These are phyloP conservation scores for Cyberlindnera meyerae DNA, from an alignment of 805 yeast genomes.

Conservation along the genomic window DNA sequence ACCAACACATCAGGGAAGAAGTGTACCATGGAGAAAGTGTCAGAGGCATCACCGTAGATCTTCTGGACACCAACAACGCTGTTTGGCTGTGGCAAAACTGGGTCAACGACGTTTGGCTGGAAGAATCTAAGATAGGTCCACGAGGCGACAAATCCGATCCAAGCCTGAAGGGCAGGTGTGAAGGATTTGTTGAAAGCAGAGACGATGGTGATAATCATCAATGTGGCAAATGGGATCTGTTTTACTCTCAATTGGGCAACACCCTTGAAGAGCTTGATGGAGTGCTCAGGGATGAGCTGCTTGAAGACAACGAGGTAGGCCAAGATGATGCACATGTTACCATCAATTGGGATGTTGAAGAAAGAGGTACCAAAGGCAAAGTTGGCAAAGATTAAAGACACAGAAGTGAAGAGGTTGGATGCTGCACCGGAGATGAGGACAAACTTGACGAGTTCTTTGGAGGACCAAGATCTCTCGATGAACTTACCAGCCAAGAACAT, in stretches of 20 bases:
- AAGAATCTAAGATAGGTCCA: constrained; percentile 78
- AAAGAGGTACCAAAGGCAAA: constrained; percentile 22
- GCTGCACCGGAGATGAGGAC: constrained; percentile 42
- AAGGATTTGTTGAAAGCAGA: constrained; percentile 30
- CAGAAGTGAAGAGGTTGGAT: constrained; percentile 43
- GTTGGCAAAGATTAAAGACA: constrained; percentile 25
- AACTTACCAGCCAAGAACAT: constrained; percentile 57
- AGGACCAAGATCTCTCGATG: constrained; percentile 63
- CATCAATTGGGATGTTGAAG: constrained; percentile 42
- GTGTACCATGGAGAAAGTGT: constrained; percentile 75
- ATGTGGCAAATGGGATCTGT: constrained; percentile 51
- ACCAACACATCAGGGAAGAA: constrained; percentile 72
- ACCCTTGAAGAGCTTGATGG: constrained; percentile 45
- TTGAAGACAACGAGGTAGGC: constrained; percentile 62
- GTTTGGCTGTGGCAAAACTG: constrained; percentile 43
- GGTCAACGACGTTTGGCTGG: constrained; percentile 54
- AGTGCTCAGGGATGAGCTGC: constrained; percentile 60
- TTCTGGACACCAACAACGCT: constrained; percentile 28
- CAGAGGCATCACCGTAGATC: constrained; percentile 81
- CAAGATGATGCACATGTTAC: constrained; percentile 49
- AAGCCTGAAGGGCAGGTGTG: constrained; percentile 53
- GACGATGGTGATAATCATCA: constrained; percentile 26
- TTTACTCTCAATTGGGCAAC: constrained; percentile 50
- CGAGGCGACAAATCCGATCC: constrained; percentile 56
- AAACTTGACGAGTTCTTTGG: constrained; percentile 46